Percentiles rank a stretch among this genome's conserved stretches.
phyloP scores from a whole-genome alignment of 495 filamentous ascomycete species.

The Penicillium lagena region DNA sequence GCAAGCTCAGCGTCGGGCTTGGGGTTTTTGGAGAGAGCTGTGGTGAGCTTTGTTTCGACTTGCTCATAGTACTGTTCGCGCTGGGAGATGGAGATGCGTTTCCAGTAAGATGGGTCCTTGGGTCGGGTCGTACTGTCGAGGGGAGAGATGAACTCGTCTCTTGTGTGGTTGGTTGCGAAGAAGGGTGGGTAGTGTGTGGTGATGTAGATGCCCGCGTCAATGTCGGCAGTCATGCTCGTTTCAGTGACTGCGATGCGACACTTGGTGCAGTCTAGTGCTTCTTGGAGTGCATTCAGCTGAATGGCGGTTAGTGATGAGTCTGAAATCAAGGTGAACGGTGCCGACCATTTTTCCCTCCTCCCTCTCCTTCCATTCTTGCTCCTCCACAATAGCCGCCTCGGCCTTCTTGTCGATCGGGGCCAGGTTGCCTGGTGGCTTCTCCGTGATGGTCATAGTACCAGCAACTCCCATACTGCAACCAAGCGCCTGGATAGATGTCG shows the following conservation, averaged over 20 bases:
- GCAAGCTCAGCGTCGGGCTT: conserved; percentile 3
- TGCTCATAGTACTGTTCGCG: conserved; percentile 14
- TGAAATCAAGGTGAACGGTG: neutral
- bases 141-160: conserved; percentile 11
- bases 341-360: neutral
- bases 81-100: conserved; percentile 10
- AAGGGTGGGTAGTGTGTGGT: conserved; percentile 19
- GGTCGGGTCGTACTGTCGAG: neutral
- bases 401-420: neutral
- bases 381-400: neutral
- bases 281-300: conserved; percentile 14
- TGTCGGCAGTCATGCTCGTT: conserved; percentile 17
- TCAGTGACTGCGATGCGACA: conserved; percentile 16
- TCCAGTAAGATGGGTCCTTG: conserved; percentile 9
- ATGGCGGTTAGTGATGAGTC: neutral
- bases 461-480: too few relatives aligned
- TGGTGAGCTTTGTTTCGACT: conserved; percentile 6
- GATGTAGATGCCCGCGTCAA: conserved; percentile 12
- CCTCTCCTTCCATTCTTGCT: neutral
- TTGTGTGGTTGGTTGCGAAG: conserved; percentile 7
- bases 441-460: too few relatives aligned
- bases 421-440: too few relatives aligned
- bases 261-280: conserved; percentile 24
- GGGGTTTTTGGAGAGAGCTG: neutral
- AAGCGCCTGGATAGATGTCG: too few relatives aligned